Percentiles rank a stretch among this genome's conserved stretches.
phyloP scores from a whole-genome alignment of 2,329 filamentous ascomycete species.

The Alternaria hordeiaustralica region DNA sequence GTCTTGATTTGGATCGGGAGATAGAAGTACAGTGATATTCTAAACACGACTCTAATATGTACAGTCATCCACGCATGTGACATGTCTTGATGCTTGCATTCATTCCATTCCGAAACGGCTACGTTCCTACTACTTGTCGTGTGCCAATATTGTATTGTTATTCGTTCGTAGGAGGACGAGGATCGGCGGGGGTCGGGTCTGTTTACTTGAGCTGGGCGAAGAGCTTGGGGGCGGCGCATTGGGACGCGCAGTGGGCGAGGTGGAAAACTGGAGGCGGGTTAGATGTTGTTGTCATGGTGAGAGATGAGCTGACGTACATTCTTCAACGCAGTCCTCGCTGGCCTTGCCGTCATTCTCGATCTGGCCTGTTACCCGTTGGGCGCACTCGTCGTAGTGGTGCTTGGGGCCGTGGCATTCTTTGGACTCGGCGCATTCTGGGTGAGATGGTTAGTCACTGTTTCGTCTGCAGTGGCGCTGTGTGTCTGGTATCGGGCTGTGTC shows the following conservation, averaged over 20 bases:
- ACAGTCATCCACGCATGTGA: slow-evolving; percentile 36
- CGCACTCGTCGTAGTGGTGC: slow-evolving; percentile 98
- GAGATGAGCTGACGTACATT: slow-evolving; percentile 73
- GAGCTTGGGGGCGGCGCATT: slow-evolving; percentile 95
- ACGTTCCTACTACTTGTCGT: slow-evolving; percentile 22
- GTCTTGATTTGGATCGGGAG: slow-evolving; percentile 9
- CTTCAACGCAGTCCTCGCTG: slow-evolving; percentile 97
- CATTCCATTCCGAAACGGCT: slow-evolving; percentile 27
- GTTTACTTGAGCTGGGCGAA: slow-evolving; percentile 89
- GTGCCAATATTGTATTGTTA: slow-evolving; percentile 8
- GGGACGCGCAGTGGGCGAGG: slow-evolving; percentile 90
- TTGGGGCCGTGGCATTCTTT: slow-evolving; percentile 84
- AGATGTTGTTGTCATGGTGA: background rate
- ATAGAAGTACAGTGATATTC: slow-evolving; percentile 46
- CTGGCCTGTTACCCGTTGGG: slow-evolving; percentile 81
- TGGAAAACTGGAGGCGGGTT: slow-evolving; percentile 80
- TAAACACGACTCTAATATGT: slow-evolving; percentile 47
- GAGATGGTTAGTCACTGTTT: slow-evolving; percentile 27
- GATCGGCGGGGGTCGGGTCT: slow-evolving; percentile 7
- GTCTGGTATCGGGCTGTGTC: background rate
- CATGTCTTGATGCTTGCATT: slow-evolving; percentile 31
- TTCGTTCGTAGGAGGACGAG: slow-evolving; percentile 18
- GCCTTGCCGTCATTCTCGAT: slow-evolving; percentile 76
- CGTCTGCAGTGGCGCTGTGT: background rate
- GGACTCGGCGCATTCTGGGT: slow-evolving; percentile 85